Base-by-base conservation (phyloP, 1,284 basidiomycete species). In the Cryptococcus deneoformans region DNA sequence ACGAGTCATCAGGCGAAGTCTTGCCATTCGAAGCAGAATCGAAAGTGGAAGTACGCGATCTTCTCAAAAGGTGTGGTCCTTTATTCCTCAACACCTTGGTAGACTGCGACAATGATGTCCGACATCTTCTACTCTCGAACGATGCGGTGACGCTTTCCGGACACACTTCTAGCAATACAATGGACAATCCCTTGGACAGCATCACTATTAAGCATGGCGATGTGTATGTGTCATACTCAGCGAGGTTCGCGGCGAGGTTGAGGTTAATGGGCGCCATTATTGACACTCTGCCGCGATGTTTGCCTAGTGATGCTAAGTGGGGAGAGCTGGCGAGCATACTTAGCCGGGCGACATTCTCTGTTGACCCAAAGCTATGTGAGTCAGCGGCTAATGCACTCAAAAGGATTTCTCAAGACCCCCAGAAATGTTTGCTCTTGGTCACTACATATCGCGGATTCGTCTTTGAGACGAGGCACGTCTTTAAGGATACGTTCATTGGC, bases 211-310 rank as follows among this genome's bases (percentile, higher is more conserved):
- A 85, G 38, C 89, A 92, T 68, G 81, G 83, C 0, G 87, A 89
- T 63, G 81, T 88, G 61, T 80, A 81, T 37, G 83, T 90, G 5
- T 86, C 87, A 1, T 96, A 92, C 71, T 84, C 88, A 20, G 79
- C 80, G 11, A 80, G 83, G 48, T 81, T 85, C 16, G 79, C 82
- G 43, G 81, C 89, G 0, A 85, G 87, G 54, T 85, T 96, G 66
- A 84, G 82, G 55, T 81, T 95, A 37, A 81, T 96, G 2, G 85
- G 87, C 59, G 85, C 87, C 0, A 86, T 89, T 69, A 89, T 95
- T 72, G 87, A 90, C 58, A 83, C 89, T 3, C 90, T 93, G 86
- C 94, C 93, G 0, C 84, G 91, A 7, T 88, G 86, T 62, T 80
- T 94, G 36, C 84, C 87, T 74, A 61, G 50, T 7, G 64, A 68